Base-by-base conservation (phyloP, 192 early-diverging fungal species). In the Coemansia sp. region DNA sequence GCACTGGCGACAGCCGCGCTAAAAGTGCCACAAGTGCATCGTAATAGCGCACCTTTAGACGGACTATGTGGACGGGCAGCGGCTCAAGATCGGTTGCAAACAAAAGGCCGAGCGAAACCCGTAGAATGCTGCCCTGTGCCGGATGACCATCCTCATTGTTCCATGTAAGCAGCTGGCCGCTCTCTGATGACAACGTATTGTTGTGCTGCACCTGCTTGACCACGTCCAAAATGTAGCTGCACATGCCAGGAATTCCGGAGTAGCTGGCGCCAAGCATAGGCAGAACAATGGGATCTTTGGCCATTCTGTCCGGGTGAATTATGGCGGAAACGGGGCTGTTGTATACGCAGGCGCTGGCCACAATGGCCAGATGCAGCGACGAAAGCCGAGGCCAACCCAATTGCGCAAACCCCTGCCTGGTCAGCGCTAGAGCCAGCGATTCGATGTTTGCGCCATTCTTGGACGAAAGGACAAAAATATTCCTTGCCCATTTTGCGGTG, bases 131-230 rank as follows among this genome's bases (percentile, higher is more conserved):
- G 16, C 24, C 24, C 6, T 26, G 51, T 12, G 51, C 51, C 23
- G 21, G 51, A 26, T 53, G 51, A 26, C 51, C 51, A 53, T 26
- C 9, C 24, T 53, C 51, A 53, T 53, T 53, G 51, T 53, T 53
- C 51, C 21, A 53, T 9, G 24, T 15, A 53, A 53, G 51, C 51
- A 26, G 51, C 8, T 53, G 51, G 8, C 24, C 16, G 51, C 51
- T 11, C 12, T 26, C 51, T 24, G 24, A 53, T 26, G 51, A 15
- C 24, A 53, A 26, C 16, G 23, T 21, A 12, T 53, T 53, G 51
- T 26, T 15, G 7, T 26, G 24, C 51, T 53, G 51, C 24, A 26
- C 10, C 21, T 26, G 51, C 4, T 53, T 53, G 4, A 53, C 26
- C 24, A 53, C 51, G 24, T 21, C 16, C 2, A 21, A 53, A 53